Conservation (phyloP, 2,329 filamentous ascomycete species). For the Gyromitra esculenta region DNA sequence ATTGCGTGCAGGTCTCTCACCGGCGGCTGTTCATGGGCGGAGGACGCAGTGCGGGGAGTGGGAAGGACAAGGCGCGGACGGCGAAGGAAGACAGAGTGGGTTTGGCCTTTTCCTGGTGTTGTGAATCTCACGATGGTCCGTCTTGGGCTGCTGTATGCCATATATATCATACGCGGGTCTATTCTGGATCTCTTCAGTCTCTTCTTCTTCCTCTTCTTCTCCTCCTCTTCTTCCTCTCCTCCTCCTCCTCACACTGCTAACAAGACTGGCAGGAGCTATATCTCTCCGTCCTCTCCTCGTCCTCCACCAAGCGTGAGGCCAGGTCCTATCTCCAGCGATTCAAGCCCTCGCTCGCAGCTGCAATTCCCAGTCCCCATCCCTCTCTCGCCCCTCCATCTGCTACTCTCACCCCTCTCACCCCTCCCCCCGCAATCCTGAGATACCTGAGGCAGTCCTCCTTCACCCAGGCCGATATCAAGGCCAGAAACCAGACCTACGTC, state of each 20-base stretch:
- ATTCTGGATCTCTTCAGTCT: background rate
- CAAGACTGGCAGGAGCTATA: constrained; percentile 74
- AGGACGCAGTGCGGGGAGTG: too few relatives aligned
- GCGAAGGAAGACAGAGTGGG: too few relatives aligned
- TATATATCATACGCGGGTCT: too few relatives aligned
- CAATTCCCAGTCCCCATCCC: too few relatives aligned
- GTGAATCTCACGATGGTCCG: too few relatives aligned
- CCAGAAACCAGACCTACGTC: constrained; percentile 39
- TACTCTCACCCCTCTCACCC: background rate
- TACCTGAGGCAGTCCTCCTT: constrained; percentile 56
- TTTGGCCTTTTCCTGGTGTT: too few relatives aligned
- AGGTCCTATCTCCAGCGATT: constrained; percentile 92
- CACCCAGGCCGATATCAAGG: constrained; percentile 50
- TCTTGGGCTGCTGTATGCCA: too few relatives aligned
- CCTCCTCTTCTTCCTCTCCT: background rate
- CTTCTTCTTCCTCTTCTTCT: background rate
- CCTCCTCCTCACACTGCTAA: background rate
- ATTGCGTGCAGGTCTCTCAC: too few relatives aligned
- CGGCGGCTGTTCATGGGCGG: too few relatives aligned
- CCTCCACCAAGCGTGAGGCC: constrained; percentile 90
- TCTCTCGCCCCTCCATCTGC: background rate
- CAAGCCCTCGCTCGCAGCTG: constrained; percentile 62
- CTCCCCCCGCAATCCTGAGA: constrained; percentile 59
- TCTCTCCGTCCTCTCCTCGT: constrained; percentile 84
- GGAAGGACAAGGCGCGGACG: too few relatives aligned